A percentile compares a stretch with the other conserved stretches of the same genome.
phyloP scores from a whole-genome alignment of 2,329 filamentous ascomycete genomes.

The Chlorencoelia australis region DNA sequence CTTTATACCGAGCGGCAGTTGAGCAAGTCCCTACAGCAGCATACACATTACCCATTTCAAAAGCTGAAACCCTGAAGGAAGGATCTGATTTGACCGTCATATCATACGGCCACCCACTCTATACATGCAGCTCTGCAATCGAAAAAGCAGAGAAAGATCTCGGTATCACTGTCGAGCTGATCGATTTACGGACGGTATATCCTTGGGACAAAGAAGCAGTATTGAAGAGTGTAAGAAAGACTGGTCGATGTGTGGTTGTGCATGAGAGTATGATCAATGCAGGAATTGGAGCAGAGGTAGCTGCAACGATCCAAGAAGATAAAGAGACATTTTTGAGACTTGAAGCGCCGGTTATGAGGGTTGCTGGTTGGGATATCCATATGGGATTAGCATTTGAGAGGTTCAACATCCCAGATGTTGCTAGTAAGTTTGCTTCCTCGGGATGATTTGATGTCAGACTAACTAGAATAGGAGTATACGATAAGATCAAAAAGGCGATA shows the following conservation, averaged over 20 bases:
- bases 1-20: constrained; percentile 61
- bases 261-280: constrained; percentile 70
- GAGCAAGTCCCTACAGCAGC: constrained; percentile 62
- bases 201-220: constrained; percentile 62
- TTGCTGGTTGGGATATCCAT: constrained; percentile 62
- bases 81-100: constrained; percentile 59
- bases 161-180: constrained; percentile 55
- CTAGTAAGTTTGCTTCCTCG: constrained; percentile 41
- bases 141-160: constrained; percentile 57
- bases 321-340: constrained; percentile 52
- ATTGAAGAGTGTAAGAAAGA: constrained; percentile 58
- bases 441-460: constrained; percentile 7
- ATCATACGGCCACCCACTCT: constrained; percentile 62
- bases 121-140: constrained; percentile 57
- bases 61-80: constrained; percentile 56
- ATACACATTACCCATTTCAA: constrained; percentile 57
- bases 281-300: constrained; percentile 62
- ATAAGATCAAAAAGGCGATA: constrained; percentile 25
- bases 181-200: constrained; percentile 62
- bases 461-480: constrained; percentile 24
- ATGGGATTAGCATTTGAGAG: constrained; percentile 55
- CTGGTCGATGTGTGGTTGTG: constrained; percentile 58
- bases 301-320: constrained; percentile 58
- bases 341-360: constrained; percentile 59
- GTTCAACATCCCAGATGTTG: constrained; percentile 59